These are phyloP conservation scores for Zygosaccharomyces lentus DNA, from an alignment of 805 yeast genomes.

Conservation along the genomic window DNA sequence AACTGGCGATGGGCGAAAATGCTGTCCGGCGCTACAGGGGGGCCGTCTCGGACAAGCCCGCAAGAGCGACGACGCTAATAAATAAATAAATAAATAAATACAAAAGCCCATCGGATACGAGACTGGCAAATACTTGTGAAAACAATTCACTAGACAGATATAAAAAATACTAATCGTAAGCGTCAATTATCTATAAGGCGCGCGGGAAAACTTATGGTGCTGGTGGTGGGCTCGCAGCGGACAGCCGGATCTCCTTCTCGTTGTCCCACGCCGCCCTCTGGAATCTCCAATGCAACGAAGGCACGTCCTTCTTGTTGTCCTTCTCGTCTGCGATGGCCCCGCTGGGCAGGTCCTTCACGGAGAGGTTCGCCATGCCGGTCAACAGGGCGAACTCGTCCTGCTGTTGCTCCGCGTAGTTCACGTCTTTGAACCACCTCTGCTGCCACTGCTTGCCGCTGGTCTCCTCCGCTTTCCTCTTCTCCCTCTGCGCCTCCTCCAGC, in stretches of 20 bases:
- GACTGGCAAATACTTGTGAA: neutral
- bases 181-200: constrained; percentile 9
- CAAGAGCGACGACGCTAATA: no score
- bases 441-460: constrained; percentile 66
- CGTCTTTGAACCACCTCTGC: constrained; percentile 72
- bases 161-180: constrained; percentile 3
- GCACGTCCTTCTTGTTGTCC: constrained; percentile 44
- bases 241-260: constrained; percentile 49
- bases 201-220: constrained; percentile 3
- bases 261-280: constrained; percentile 48
- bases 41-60: neutral
- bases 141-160: constrained; percentile 3
- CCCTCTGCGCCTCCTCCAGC: constrained; percentile 84
- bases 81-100: neutral
- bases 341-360: constrained; percentile 62
- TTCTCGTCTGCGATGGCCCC: constrained; percentile 56
- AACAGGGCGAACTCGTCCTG: constrained; percentile 39
- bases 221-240: constrained; percentile 5
- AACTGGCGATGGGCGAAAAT: neutral
- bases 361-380: constrained; percentile 49
- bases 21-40: constrained; percentile 3
- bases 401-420: constrained; percentile 37
- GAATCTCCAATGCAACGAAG: constrained; percentile 68
- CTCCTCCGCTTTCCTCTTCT: constrained; percentile 65
- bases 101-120: neutral